Evolutionary conservation across 2,329 filamentous ascomycete species (phyloP), one percentile per base, ranked within the genome.

Genomic region (Fusarium newnesense): DNA sequence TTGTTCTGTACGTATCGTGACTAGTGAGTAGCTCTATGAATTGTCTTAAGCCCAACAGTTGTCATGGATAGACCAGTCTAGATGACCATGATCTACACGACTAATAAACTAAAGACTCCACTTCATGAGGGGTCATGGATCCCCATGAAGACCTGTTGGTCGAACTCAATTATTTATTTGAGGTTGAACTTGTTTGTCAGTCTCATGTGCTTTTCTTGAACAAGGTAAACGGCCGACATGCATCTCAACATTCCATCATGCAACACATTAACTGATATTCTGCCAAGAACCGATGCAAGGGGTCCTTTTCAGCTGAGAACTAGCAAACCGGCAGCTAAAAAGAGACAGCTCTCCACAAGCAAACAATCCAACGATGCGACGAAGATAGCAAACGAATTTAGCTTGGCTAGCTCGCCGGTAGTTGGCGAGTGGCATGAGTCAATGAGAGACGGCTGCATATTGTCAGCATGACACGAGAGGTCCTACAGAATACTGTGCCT

Each of bases 281-380:
- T 42, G 42, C 40, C 46, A 42, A 67, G 43, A 54, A 47, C 18
- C 46, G 21, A 69, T 53, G 69, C 59, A 72, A 65, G 54, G 69
- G 44, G 36, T 32, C 28, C 34, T 15, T 44, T 67, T 40, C 64
- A 57, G 53, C 65, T 56, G 43, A 60, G 16, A 54, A 42, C 64
- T 60, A 60, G 40, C 36, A 65, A 65, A 42, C 53, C 43, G 64
- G 61, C 44, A 58, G 44, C 30, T 60, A 53, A 28, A n/a, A 42
- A 42, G 30, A 34, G 18, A 32, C 16, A 11, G 28, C 30, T 54
- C 46, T 19, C 28, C 56, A 56, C 52, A 40, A 21, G 28, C 47
- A 70, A 60, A 40, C 47, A 52, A 30, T 50, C 39, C 36, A 36
- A 52, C 39, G 15, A 57, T 28, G 44, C 32, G 16, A 30, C n/a